A percentile compares a stretch with the other conserved stretches of the same genome.
Evolutionary conservation across 345 rosid species (phyloP).

Genomic region (Fremontodendron californicum): DNA sequence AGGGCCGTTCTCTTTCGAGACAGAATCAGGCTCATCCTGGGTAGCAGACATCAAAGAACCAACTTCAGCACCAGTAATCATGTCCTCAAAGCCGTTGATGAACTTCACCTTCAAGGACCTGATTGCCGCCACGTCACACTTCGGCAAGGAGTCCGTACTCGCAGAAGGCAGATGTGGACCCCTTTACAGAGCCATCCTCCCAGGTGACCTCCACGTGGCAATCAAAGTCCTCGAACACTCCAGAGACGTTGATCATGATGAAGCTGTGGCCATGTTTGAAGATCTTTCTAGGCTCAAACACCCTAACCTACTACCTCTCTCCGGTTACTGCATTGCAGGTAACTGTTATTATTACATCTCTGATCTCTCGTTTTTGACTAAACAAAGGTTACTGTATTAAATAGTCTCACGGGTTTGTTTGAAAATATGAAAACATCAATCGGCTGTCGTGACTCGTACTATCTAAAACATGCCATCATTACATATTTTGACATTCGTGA

Average conservation of each 20-base stretch:
- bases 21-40: constrained; percentile 90
- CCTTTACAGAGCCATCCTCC: constrained; percentile 71
- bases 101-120: constrained; percentile 83
- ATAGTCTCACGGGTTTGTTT: constrained; percentile 34
- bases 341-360: neutral
- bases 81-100: constrained; percentile 88
- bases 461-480: constrained; percentile 21
- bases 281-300: constrained; percentile 69
- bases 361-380: neutral
- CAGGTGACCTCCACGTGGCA: constrained; percentile 88
- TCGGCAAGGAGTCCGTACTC: constrained; percentile 76
- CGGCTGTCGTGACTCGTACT: constrained; percentile 21
- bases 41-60: constrained; percentile 91
- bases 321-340: constrained; percentile 98
- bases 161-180: constrained; percentile 86
- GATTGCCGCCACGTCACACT: constrained; percentile 90
- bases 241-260: constrained; percentile 45
- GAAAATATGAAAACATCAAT: constrained; percentile 9
- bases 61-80: constrained; percentile 69
- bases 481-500: constrained; percentile 15
- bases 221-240: constrained; percentile 83
- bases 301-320: constrained; percentile 73
- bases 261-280: constrained; percentile 59
- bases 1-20: constrained; percentile 88
- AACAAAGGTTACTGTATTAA: constrained; percentile 6